These are phyloP conservation scores for Saprolegnia diclina DNA, from an alignment of 352 stramenopile genomes.

Conservation along the genomic window DNA sequence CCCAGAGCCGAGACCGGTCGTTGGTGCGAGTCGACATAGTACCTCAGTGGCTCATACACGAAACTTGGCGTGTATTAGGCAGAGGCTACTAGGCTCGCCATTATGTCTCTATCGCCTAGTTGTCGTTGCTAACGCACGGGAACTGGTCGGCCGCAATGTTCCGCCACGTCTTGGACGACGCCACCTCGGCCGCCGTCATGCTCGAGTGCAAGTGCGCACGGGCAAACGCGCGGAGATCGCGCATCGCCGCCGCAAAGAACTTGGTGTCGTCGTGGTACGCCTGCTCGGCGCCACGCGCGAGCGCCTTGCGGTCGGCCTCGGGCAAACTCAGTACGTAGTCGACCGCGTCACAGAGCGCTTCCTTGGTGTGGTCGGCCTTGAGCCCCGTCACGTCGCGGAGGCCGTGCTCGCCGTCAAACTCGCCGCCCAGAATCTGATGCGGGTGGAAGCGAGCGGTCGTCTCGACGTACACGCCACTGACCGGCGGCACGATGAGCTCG, in stretches of 20 bases:
- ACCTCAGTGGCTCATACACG: too few relatives aligned
- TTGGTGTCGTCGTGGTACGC: constrained; percentile 63
- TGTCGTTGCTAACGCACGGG: too few relatives aligned
- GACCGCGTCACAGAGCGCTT: constrained; percentile 44
- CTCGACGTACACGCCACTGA: constrained; percentile 43
- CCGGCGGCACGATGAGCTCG: constrained; percentile 40
- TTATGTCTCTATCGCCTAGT: too few relatives aligned
- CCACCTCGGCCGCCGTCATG: too few relatives aligned
- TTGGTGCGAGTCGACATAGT: too few relatives aligned
- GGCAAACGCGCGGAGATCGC: too few relatives aligned
- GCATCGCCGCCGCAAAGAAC: constrained; percentile 31
- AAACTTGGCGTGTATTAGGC: too few relatives aligned
- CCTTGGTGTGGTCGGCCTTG: constrained; percentile 34
- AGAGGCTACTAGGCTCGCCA: too few relatives aligned
- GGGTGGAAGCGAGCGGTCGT: constrained; percentile 31
- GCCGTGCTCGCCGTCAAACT: constrained; percentile 46
- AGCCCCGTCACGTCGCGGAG: constrained; percentile 43
- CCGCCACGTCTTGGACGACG: too few relatives aligned
- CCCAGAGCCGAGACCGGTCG: too few relatives aligned
- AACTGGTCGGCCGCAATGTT: too few relatives aligned
- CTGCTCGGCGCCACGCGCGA: constrained; percentile 41
- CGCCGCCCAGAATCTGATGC: constrained; percentile 47
- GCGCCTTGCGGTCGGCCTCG: constrained; percentile 34
- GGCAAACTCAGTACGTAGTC: constrained; percentile 48
- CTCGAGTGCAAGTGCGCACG: too few relatives aligned